Evolutionary conservation across 257 asterid genomes (phyloP).

Genomic region (Catharanthus roseus): DNA sequence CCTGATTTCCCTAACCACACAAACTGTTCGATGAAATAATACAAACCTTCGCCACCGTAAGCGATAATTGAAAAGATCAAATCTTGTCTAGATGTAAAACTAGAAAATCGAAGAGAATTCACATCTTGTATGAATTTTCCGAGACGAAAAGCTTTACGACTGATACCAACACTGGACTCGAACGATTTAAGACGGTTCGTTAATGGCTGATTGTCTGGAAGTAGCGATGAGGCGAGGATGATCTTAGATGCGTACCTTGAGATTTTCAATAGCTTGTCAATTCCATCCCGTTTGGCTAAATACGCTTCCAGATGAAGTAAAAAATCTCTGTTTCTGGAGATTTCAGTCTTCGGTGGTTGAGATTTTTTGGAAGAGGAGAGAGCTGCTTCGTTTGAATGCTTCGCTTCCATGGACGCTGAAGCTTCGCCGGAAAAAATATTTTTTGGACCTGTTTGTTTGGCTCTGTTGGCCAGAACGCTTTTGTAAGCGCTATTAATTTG

Average conservation of each 20-base stretch:
- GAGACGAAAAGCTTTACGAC: slow-evolving; percentile 87
- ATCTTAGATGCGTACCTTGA: slow-evolving; percentile 85
- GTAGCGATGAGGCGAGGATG: slow-evolving; percentile 56
- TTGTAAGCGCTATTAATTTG: too few species aligned
- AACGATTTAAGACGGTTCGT: slow-evolving; percentile 60
- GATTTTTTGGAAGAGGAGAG: background rate
- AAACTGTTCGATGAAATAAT: slow-evolving; percentile 80
- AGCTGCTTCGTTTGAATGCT: background rate
- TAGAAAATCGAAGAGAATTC: slow-evolving; percentile 53
- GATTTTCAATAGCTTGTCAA: slow-evolving; percentile 78
- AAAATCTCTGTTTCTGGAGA: slow-evolving; percentile 38
- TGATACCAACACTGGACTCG: slow-evolving; percentile 81
- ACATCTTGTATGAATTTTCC: slow-evolving; percentile 92
- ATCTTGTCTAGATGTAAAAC: slow-evolving; percentile 20
- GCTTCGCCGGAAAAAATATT: background rate
- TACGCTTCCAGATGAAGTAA: slow-evolving; percentile 72
- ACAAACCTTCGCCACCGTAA: slow-evolving; percentile 81
- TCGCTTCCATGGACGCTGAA: slow-evolving; percentile 8
- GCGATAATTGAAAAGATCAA: slow-evolving; percentile 36
- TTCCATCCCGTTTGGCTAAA: slow-evolving; percentile 85
- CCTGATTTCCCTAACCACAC: slow-evolving; percentile 83
- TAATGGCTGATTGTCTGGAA: slow-evolving; percentile 24
- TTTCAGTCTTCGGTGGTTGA: slow-evolving; percentile 11
- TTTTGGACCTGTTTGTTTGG: too few species aligned
- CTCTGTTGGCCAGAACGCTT: background rate